Percentiles rank a stretch among this genome's conserved stretches.
Evolutionary conservation across 73 alveolate genomes (phyloP).

Genomic region (Paramecium sonneborni): DNA sequence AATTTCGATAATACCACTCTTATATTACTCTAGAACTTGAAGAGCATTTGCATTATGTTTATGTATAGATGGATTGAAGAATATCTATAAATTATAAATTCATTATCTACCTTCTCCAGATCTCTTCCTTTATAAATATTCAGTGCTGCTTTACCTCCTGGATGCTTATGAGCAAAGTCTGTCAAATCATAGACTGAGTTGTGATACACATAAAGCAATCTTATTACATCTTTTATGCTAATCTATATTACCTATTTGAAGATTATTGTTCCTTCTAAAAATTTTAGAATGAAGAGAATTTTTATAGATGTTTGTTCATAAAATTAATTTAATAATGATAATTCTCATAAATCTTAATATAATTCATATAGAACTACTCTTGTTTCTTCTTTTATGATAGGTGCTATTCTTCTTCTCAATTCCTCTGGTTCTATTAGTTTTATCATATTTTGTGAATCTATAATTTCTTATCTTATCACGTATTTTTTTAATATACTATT

Average conservation of each 20-base stretch:
- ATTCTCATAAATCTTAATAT: neutral
- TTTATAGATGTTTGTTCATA: neutral
- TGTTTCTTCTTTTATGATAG: neutral
- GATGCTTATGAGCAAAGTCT: slow-evolving; percentile 5
- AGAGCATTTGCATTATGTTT: neutral
- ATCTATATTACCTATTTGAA: neutral
- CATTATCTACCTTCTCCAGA: neutral
- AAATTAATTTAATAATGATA: neutral
- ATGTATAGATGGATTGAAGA: slow-evolving; percentile 29
- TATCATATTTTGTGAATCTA: neutral
- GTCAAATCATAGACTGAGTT: slow-evolving; percentile 39
- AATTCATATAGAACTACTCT: neutral
- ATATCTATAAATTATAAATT: neutral
- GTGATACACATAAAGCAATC: slow-evolving; percentile 37
- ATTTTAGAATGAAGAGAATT: neutral
- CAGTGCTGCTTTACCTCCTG: neutral
- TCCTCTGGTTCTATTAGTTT: neutral
- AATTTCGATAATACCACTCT: slow-evolving; percentile 4
- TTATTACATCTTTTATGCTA: neutral
- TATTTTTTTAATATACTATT: too few relatives aligned
- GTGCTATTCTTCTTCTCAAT: neutral
- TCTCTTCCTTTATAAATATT: slow-evolving; percentile 12
- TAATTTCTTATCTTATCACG: neutral
- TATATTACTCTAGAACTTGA: neutral
- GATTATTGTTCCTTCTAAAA: neutral